These are phyloP conservation scores for Colletotrichum plurivorum DNA, from an alignment of 2,329 filamentous ascomycete species.

Conservation along the genomic window DNA sequence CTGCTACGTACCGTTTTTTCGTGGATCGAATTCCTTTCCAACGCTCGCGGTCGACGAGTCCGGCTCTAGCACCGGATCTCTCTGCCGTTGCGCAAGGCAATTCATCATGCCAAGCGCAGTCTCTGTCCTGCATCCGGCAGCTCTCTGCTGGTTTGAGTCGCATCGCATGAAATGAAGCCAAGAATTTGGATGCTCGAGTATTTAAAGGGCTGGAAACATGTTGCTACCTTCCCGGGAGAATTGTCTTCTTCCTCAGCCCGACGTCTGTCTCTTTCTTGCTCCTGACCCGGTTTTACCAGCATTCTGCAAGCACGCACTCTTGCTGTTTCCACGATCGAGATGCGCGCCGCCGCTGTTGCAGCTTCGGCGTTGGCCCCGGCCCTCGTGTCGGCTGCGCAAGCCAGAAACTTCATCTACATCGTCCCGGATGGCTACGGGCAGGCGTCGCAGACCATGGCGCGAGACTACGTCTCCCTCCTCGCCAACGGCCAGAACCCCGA, in stretches of 20 bases:
- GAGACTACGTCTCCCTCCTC: constrained; percentile 45
- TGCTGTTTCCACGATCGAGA: constrained; percentile 33
- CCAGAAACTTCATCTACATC: constrained; percentile 52
- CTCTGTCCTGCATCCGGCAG: constrained; percentile 8
- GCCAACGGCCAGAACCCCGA: constrained; percentile 42
- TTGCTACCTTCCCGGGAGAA: constrained; percentile 6
- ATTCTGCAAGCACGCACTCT: neutral
- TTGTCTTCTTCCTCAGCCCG: neutral
- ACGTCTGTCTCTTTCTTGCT: neutral
- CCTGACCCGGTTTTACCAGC: neutral
- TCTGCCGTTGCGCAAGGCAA: constrained; percentile 20
- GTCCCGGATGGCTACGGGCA: constrained; percentile 50
- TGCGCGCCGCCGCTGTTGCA: constrained; percentile 31
- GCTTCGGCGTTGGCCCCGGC: constrained; percentile 27
- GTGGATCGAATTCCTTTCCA: neutral
- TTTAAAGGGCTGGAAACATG: constrained; percentile 5
- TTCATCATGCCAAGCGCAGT: constrained; percentile 17
- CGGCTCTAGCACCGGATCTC: neutral
- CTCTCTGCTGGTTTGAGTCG: neutral
- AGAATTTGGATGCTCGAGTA: neutral
- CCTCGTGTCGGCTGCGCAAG: constrained; percentile 31
- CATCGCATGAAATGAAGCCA: constrained; percentile 7
- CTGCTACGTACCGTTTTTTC: neutral
- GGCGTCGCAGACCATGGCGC: constrained; percentile 49
- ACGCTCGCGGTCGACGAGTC: neutral